These are phyloP conservation scores for Blepharisma japonicum DNA, from an alignment of 73 alveolate genomes.

Conservation along the genomic window DNA sequence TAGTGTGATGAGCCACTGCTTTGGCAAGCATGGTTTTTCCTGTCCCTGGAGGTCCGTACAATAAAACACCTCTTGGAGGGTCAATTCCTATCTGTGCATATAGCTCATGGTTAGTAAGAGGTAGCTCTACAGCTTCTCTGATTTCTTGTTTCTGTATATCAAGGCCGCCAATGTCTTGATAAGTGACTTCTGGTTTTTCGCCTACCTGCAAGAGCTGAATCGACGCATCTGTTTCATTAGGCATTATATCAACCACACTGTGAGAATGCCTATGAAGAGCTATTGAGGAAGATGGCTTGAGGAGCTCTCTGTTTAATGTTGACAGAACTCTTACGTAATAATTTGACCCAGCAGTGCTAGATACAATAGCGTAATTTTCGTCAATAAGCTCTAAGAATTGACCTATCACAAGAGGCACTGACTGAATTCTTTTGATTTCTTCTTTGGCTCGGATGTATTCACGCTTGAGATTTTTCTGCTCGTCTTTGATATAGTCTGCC, in stretches of 20 bases:
- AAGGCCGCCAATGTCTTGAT: constrained; percentile 96
- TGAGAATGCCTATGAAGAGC: constrained; percentile 99
- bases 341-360: constrained; percentile 94
- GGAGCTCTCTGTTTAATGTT: constrained; percentile 96
- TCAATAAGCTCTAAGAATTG: constrained; percentile 98
- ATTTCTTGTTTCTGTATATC: constrained; percentile 99
- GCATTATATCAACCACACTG: constrained; percentile 98
- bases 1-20: constrained; percentile 97
- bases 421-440: constrained; percentile 91
- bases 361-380: constrained; percentile 95
- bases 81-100: constrained; percentile 98
- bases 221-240: constrained; percentile 97
- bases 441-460: constrained; percentile 96
- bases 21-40: constrained; percentile 99
- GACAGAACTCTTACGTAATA: constrained; percentile 96
- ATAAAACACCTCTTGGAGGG: constrained; percentile 98
- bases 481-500: constrained; percentile 97
- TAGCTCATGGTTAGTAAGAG: constrained; percentile 97
- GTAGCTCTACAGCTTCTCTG: constrained; percentile 99
- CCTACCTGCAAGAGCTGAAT: constrained; percentile 91
- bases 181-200: constrained; percentile 99
- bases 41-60: constrained; percentile 99
- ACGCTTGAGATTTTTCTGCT: constrained; percentile 92
- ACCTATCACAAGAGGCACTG: constrained; percentile 93
- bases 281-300: constrained; percentile 96